Conservation (phyloP, 2,329 filamentous ascomycete species). For the Cadophora sp. region DNA sequence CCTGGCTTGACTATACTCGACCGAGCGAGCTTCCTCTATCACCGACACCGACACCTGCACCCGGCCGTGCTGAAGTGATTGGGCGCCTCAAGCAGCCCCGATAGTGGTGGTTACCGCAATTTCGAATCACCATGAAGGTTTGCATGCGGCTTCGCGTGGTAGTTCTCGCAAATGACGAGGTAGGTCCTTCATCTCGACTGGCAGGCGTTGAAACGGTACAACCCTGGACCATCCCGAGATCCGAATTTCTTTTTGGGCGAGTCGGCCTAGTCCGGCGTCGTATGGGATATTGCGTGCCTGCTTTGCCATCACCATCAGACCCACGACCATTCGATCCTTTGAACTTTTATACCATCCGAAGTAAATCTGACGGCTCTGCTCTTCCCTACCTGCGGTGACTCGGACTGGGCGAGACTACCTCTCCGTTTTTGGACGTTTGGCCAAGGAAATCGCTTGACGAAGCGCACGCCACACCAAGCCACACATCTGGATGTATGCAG, state of each 20-base stretch:
- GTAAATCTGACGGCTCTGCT: neutral
- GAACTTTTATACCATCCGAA: neutral
- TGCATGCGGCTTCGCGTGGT: constrained; percentile 13
- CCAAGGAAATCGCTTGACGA: neutral
- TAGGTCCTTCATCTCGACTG: constrained; percentile 24
- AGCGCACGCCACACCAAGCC: constrained; percentile 24
- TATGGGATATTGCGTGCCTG: neutral
- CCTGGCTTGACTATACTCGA: neutral
- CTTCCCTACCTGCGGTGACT: neutral
- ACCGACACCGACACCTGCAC: constrained; percentile 6
- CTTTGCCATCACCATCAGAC: neutral
- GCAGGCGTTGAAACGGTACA: constrained; percentile 21
- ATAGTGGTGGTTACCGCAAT: constrained; percentile 20
- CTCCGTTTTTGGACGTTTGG: constrained; percentile 3
- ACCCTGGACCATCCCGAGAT: neutral
- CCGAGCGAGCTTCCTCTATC: neutral
- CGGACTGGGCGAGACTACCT: neutral
- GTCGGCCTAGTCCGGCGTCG: neutral
- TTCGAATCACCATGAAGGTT: constrained; percentile 8
- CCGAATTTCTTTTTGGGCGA: neutral
- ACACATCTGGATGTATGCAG: neutral
- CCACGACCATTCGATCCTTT: neutral
- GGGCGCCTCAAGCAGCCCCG: constrained; percentile 12
- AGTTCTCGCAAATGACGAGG: constrained; percentile 18
- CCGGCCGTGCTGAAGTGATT: neutral